Evolutionary conservation across 306 rosid genomes (phyloP), one percentile per base, ranked within the genome.

Genomic region (Aeschynomene evenia): DNA sequence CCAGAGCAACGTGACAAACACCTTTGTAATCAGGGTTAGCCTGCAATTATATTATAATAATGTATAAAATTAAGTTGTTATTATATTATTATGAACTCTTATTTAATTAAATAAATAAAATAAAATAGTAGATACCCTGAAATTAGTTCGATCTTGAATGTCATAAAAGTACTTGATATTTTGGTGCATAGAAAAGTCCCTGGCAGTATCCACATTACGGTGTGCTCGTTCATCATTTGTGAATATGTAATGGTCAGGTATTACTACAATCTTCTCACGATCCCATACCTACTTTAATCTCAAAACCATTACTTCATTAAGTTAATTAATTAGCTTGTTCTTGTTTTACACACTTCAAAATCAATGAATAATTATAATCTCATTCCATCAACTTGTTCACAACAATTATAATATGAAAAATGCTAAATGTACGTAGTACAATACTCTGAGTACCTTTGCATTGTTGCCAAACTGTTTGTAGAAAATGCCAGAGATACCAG

Each of bases 221-320:
- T 91, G 86, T 16, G 96, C 97, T 9, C 91, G 93, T 61, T 86
- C 88, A 62, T 91, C 97, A 50, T 68, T 85, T 37, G 96, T 91
- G 71, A 91, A 91, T 69, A 91, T 88, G 80, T 91, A 91, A 61
- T 88, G 97, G 78, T 91, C 97, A 61, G 97, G 97, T 20, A 91
- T 91, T 23, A 91, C 77, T 16, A 91, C 88, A 64, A 91, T 39
- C 81, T 91, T 91, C 64, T 91, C 96, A 14, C 87, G 80, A 71
- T 91, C 88, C 97, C 97, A 91, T 74, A 91, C 96, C 97, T 91
- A n/a, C n/a, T n/a, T 69, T 31, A 73, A 55, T 56, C 16, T 26
- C 70, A 54, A 73, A 53, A 66, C 0, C 43, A 24, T n/a, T n/a
- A n/a, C n/a, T n/a, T 15, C 60, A 28, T 9, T 42, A 31, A n/a